Conservation (phyloP, 2,329 filamentous ascomycete species). For the Aspergillus vadensis region DNA sequence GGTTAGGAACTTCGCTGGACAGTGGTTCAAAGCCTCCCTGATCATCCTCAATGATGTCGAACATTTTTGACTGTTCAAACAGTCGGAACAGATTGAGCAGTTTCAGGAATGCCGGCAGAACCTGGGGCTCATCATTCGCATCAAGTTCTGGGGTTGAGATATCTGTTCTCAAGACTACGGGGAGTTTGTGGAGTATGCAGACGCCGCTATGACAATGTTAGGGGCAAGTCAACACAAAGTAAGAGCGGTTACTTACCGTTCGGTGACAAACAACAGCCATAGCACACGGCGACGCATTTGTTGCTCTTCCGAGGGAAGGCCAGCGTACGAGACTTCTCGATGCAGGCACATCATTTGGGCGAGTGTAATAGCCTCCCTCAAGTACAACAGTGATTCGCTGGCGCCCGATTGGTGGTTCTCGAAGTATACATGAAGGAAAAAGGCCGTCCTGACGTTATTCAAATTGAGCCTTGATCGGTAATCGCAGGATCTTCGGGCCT, state of each 20-base stretch:
- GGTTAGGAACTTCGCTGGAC: slow-evolving; percentile 22
- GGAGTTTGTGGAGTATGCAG: slow-evolving; percentile 54
- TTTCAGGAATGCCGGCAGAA: slow-evolving; percentile 54
- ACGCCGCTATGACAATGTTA: slow-evolving; percentile 43
- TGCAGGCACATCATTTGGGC: slow-evolving; percentile 55
- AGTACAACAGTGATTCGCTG: slow-evolving; percentile 50
- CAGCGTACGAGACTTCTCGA: slow-evolving; percentile 45
- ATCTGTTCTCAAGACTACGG: slow-evolving; percentile 49
- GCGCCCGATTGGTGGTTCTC: slow-evolving; percentile 53
- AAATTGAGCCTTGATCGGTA: slow-evolving; percentile 38
- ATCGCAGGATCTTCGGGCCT: slow-evolving; percentile 31
- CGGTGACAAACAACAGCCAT: slow-evolving; percentile 55
- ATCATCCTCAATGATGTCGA: slow-evolving; percentile 48
- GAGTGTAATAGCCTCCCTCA: slow-evolving; percentile 56
- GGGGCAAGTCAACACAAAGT: no score
- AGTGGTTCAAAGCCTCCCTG: slow-evolving; percentile 8
- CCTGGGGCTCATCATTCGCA: slow-evolving; percentile 45
- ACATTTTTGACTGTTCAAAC: slow-evolving; percentile 54
- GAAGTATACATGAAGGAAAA: slow-evolving; percentile 57
- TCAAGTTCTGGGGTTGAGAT: slow-evolving; percentile 40
- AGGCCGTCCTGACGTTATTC: slow-evolving; percentile 50
- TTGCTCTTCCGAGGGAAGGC: slow-evolving; percentile 42
- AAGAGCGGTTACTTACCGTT: slow-evolving; percentile 22
- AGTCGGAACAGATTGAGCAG: slow-evolving; percentile 54
- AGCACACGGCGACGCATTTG: slow-evolving; percentile 51